These are phyloP conservation scores for Liquidambar formosana DNA, from an alignment of 164 flowering plant species.

Conservation along the genomic window DNA sequence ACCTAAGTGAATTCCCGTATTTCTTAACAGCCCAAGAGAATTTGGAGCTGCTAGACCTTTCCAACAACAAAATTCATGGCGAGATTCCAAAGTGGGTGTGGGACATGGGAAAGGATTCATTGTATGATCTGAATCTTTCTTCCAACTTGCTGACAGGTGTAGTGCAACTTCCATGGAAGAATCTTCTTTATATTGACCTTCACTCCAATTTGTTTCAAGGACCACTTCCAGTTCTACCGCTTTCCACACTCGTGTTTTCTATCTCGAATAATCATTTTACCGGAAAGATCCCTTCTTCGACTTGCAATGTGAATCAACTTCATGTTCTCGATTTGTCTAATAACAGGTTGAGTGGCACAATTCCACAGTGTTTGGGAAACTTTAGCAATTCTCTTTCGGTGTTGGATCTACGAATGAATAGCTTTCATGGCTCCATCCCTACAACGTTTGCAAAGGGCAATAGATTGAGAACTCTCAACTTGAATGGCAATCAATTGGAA, in stretches of 20 bases:
- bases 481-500: background rate
- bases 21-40: background rate
- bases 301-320: background rate
- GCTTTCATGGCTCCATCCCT: background rate
- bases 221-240: background rate
- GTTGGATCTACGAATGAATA: background rate
- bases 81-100: background rate
- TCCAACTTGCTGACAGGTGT: background rate
- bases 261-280: too few species aligned
- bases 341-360: background rate
- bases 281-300: background rate
- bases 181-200: background rate
- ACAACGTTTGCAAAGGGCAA: background rate
- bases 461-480: background rate
- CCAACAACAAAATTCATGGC: conserved; percentile 5
- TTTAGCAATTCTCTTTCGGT: background rate
- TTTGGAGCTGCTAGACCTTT: conserved; percentile 4
- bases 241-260: too few species aligned
- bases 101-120: background rate
- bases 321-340: background rate
- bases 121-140: background rate
- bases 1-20: conserved; percentile 1
- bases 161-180: background rate
- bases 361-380: background rate
- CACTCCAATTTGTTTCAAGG: conserved; percentile 5